Evolutionary conservation across 225 moss, liverwort and hornwort species (phyloP).

Genomic region (Thuidium tamariscinum): DNA sequence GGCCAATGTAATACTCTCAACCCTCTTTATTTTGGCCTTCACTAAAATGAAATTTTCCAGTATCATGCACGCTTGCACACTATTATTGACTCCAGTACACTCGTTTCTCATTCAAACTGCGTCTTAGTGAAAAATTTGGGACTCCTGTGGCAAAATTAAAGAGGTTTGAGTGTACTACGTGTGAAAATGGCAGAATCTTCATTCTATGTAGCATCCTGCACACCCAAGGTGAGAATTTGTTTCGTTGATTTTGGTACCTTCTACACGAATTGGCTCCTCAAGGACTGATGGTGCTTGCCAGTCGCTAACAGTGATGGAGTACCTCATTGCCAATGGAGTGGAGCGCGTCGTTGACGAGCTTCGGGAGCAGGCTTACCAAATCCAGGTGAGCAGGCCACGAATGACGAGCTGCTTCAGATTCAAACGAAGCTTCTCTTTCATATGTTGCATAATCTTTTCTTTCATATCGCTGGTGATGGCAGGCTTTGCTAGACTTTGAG

Average conservation of each 20-base stretch:
- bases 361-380: slow-evolving; percentile 81
- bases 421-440: background rate
- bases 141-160: background rate
- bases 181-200: background rate
- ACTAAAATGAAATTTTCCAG: background rate
- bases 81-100: background rate
- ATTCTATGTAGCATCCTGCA: background rate
- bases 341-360: slow-evolving; percentile 91
- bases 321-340: slow-evolving; percentile 84
- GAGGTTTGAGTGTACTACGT: background rate
- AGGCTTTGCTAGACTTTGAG: slow-evolving; percentile 82
- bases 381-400: slow-evolving; percentile 55
- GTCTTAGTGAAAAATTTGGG: background rate
- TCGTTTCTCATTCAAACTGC: background rate
- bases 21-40: background rate
- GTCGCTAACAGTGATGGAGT: slow-evolving; percentile 96
- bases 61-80: background rate
- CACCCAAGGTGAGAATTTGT: background rate
- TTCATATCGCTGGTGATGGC: background rate
- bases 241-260: background rate
- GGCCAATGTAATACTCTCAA: background rate
- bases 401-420: background rate
- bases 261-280: slow-evolving; percentile 7
- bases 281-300: slow-evolving; percentile 56
- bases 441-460: background rate